These are phyloP conservation scores for Suillus discolor DNA, from an alignment of 768 basidiomycete genomes.

Conservation along the genomic window DNA sequence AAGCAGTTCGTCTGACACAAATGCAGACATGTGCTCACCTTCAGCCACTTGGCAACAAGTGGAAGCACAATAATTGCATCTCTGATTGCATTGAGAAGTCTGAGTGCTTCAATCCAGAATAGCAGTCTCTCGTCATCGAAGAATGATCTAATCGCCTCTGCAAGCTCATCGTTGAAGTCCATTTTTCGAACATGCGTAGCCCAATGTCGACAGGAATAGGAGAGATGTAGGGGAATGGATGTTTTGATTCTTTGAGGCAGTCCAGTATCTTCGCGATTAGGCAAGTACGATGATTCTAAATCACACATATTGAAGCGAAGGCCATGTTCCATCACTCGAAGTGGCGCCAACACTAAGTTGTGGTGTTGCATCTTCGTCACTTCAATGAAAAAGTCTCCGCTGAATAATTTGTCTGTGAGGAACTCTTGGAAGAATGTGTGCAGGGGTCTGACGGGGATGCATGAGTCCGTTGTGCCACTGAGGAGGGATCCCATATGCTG, in stretches of 20 bases:
- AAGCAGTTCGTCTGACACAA: not conserved
- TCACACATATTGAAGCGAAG: slow-evolving; percentile 40
- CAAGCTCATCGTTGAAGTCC: not conserved
- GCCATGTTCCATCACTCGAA: slow-evolving; percentile 29
- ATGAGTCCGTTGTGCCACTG: not conserved
- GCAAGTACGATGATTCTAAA: slow-evolving; percentile 31
- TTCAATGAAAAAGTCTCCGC: slow-evolving; percentile 18
- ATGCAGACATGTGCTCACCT: not conserved
- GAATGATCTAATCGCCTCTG: not conserved
- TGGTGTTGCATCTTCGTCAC: not conserved
- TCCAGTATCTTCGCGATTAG: slow-evolving; percentile 25
- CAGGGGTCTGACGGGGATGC: slow-evolving; percentile 16
- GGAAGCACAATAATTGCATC: not conserved
- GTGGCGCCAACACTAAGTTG: slow-evolving; percentile 12
- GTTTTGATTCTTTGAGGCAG: not conserved
- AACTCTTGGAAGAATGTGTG: slow-evolving; percentile 33
- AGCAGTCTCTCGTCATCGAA: not conserved
- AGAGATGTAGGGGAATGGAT: not conserved
- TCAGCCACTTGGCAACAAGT: not conserved
- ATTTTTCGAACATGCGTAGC: not conserved
- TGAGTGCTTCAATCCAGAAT: too few species aligned
- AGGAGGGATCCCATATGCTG: not conserved
- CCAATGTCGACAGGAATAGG: not conserved
- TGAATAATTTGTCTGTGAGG: slow-evolving; percentile 15
- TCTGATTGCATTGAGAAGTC: not conserved